Evolutionary conservation across 148 eudicot genomes (phyloP).

Genomic region (Fagopyrum homotropicum): DNA sequence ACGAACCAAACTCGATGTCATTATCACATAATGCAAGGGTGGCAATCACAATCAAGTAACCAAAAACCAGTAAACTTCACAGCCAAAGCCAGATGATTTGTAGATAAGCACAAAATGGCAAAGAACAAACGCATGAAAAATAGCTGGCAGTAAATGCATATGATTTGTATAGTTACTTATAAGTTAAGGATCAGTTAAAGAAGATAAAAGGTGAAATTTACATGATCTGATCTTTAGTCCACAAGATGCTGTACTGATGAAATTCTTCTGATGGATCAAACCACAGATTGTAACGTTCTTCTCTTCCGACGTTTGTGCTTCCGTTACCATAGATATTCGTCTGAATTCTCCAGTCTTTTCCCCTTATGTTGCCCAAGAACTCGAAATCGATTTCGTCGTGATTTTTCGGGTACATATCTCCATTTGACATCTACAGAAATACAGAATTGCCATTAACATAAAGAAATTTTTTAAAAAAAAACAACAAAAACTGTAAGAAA

Average conservation of each 20-base stretch:
- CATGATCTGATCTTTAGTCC: conserved; percentile 76
- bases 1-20: not conserved
- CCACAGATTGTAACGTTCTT: conserved; percentile 85
- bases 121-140: too few relatives aligned
- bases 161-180: too few relatives aligned
- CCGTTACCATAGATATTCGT: conserved; percentile 93
- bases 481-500: not conserved
- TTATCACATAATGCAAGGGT: not conserved
- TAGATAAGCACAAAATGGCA: not conserved
- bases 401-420: conserved; percentile 62
- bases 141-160: too few relatives aligned
- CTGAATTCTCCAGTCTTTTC: conserved; percentile 89
- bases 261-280: conserved; percentile 90
- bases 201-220: conserved; percentile 15
- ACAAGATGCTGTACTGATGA: conserved; percentile 77
- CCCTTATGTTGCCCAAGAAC: conserved; percentile 86
- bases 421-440: conserved; percentile 68
- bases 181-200: too few relatives aligned
- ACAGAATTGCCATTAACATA: not conserved
- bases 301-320: conserved; percentile 77
- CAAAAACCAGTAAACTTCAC: not conserved
- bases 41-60: conserved; percentile 3
- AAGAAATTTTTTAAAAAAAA: too few relatives aligned
- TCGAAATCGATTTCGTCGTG: conserved; percentile 93
- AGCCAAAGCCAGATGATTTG: not conserved